Evolutionary conservation across 129 eudicot species (phyloP).

Genomic region (Helichrysum umbraculigerum): DNA sequence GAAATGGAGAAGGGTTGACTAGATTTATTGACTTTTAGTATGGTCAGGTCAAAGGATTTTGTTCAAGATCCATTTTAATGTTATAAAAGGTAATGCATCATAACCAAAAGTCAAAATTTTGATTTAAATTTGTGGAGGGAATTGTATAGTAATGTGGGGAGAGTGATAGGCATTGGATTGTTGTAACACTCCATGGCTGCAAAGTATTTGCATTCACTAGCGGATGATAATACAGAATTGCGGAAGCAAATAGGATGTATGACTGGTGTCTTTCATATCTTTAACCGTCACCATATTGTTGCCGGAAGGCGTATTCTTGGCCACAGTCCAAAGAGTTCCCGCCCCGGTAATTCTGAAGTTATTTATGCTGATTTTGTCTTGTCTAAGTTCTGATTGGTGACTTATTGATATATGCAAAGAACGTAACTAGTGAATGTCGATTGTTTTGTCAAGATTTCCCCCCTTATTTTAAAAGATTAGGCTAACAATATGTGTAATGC

Average conservation of each 20-base stretch:
- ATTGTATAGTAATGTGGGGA: conserved; percentile 9
- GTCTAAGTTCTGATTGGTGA: conserved; percentile 4
- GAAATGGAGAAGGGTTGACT: conserved; percentile 20
- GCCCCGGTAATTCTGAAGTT: conserved; percentile 46
- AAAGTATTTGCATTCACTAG: conserved; percentile 68
- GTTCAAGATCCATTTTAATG: conserved; percentile 35
- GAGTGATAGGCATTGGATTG: conserved; percentile 13
- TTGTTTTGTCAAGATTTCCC: neutral
- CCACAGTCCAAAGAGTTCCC: conserved; percentile 43
- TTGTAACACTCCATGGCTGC: conserved; percentile 56
- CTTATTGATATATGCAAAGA: conserved; percentile 10
- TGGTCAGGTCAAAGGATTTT: conserved; percentile 25
- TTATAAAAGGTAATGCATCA: neutral
- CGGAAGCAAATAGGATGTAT: conserved; percentile 82
- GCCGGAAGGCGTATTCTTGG: conserved; percentile 50
- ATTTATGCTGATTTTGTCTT: neutral
- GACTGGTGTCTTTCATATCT: conserved; percentile 76
- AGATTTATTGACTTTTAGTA: conserved; percentile 13
- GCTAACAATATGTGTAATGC: neutral
- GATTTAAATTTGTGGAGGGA: neutral
- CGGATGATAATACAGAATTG: conserved; percentile 82
- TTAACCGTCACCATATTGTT: conserved; percentile 62
- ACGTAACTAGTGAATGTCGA: neutral
- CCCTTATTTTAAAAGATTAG: too few relatives aligned
- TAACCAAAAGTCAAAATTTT: conserved; percentile 22